Base-by-base conservation (phyloP, 2,329 filamentous ascomycete genomes). In the Xylariales sp. region DNA sequence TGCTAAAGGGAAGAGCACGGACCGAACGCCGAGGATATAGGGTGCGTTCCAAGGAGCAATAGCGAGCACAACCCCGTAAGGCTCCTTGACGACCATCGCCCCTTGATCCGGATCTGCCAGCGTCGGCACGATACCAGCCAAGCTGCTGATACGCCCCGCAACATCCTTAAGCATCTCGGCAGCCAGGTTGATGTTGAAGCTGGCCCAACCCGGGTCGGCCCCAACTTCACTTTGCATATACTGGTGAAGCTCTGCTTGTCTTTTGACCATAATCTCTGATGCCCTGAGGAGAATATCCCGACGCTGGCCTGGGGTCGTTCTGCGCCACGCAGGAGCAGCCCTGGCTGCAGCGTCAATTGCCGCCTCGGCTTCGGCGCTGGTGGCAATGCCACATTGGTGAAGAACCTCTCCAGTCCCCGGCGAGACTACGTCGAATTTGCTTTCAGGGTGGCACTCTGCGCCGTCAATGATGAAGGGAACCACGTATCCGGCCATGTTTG, bases 1-100 rank as follows among this genome's bases (percentile, higher is more conserved):
- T 8, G 85, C 85, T 7, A 86, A 62, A 4, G 82, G 75, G 41
- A 70, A 69, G 13, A 69, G 57, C 29, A 81, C 72, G 2, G 61
- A 47, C 12, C 67, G 59, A 10, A 62, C 49, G 3, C 65, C 64
- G 4, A 70, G 51, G 37, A 69, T 64, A 33, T 65, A 62, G 1
- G 67, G 58, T 0, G 65, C 67, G 28, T 70, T 70, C 82, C 82
- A 86, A 5, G 82, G 81, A 5, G 78, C 81, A 52, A 85, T 84
- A 5, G 70, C 76, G 30, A 85, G 59, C 19, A 83, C 67, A 7
- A 85, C 81, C 4, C 82, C 83, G 49, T 75, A 81, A 1, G 82
- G 81, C 56, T 85, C 80, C 56, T 80, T 83, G 45, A 76, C 65
- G 4, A 87, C 61, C 44, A 86, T 63, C 0, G 78, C 78, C 21